Evolutionary conservation across 345 rosid genomes (phyloP), one percentile per base, ranked within the genome.

Genomic region (Corchorus olitorius): DNA sequence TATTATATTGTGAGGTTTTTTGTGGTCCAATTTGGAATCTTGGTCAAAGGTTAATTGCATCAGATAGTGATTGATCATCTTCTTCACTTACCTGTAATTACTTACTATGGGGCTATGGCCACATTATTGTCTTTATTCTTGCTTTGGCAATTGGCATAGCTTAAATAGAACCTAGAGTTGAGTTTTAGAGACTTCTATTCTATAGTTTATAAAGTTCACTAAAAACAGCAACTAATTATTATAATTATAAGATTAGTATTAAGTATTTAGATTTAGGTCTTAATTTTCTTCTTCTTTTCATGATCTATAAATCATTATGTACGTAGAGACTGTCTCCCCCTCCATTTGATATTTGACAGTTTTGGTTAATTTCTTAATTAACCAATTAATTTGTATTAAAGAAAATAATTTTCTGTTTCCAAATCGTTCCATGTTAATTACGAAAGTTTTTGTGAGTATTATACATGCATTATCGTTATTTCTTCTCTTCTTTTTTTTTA

Each of bases 11-110:
- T 27, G 27, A 27, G 27, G 33, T 33, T 33, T 0, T 54, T 67
- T 75, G 84, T 80, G 85, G 81, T 86, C 87, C 85, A 64, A 74
- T 48, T 80, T 72, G 78, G 82, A 78, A 82, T 82, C 84, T 78
- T 76, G 84, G 83, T 80, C 84, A 84, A 78, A 71, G 78, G 48
- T 70, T 77, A 68, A 17, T 79, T 71, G 76, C 22, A 74, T 78
- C 76, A 53, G 84, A 84, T 19, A 71, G 83, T 80, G 87, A 82
- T 86, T 80, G 84, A 64, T 81, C 84, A 86, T 79, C 70, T 69
- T 68, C 71, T 20, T 39, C 67, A 27, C 27, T 65, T 65, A 71
- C 65, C 41, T 77, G 53, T 45, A 27, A 35, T 45, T 65, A 6
- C 64, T 61, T 64, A 15, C 53, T 69, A 39, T 39, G 43, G 43